Base-by-base conservation (phyloP, 352 stramenopile genomes). In the Phytophthora pistaciae region DNA sequence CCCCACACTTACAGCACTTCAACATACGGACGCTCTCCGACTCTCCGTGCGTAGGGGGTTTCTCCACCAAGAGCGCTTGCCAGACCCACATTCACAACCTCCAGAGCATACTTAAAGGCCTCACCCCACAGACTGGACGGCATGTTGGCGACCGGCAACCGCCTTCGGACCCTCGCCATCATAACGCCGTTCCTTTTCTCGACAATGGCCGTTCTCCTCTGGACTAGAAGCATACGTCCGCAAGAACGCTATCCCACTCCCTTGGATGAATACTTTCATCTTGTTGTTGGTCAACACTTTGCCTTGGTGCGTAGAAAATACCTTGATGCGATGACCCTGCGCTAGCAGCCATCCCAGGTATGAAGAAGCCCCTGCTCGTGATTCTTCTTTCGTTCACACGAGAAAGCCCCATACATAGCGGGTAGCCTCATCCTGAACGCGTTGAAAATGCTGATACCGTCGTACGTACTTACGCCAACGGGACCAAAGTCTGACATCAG, bases 401-500 rank as follows among this genome's bases (percentile, higher is more conserved):
- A 62, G 2, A 25, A 53, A 3, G 2, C 56, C 56, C 56, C 38
- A 33, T 3, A 60, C 54, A n/a, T 60, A 50, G 5, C 53, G 50
- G 7, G 61, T 27, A 7, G 61, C 27, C 27, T 68, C 52, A 16
- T 68, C 27, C 14, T 40, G 5, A 5, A 68, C 25, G 0, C 56
- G 40, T n/a, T 68, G 38, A 2, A 68, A 68, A 20, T 27, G 18
- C 4, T 20, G 3, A 8, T 61, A 68, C 40, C 25, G 29, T 61
- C 38, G 4, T 68, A 66, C 7, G 52, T 56, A 1, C 14, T 4
- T 1, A 29, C 25, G 7, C 52, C 40, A 16, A 50, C 14, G 16
- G 9, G 31, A 29, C 50, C 55, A 54, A 68, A 61, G 29, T 52
- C 52, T 1, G 61, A 68, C 52, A 68, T 68, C 18, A 68, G 36